Evolutionary conservation across 495 filamentous ascomycete species (phyloP).

Genomic region (Trichocladium antarcticum): DNA sequence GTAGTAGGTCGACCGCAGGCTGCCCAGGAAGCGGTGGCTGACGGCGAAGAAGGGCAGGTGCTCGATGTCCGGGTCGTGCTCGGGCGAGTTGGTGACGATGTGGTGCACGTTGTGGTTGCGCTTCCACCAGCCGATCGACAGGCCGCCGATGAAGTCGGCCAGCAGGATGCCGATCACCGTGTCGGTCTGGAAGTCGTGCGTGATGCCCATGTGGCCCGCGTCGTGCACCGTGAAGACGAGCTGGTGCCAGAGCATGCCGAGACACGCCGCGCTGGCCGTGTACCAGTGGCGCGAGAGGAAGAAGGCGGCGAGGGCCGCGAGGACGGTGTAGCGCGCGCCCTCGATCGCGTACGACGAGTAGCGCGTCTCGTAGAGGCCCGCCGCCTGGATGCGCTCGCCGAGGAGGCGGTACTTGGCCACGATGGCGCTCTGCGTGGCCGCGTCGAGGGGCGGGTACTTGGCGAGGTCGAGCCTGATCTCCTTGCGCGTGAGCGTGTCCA

Average conservation of each 20-base stretch:
- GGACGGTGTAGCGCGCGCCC: conserved; percentile 56
- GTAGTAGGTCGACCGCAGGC: conserved; percentile 78
- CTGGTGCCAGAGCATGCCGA: conserved; percentile 91
- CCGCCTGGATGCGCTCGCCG: conserved; percentile 55
- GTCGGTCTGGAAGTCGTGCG: conserved; percentile 74
- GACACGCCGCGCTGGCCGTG: conserved; percentile 55
- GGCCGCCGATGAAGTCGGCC: conserved; percentile 78
- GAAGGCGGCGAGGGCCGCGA: conserved; percentile 59
- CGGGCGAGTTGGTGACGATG: conserved; percentile 90
- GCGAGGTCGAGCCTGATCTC: conserved; percentile 65
- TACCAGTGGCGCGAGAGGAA: conserved; percentile 70
- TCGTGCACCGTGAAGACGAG: conserved; percentile 93
- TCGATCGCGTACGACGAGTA: conserved; percentile 77
- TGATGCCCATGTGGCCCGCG: conserved; percentile 96
- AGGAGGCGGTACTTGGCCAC: conserved; percentile 69
- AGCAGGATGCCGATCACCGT: conserved; percentile 80
- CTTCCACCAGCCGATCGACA: conserved; percentile 98
- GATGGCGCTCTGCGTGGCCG: conserved; percentile 63
- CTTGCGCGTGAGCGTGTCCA: conserved; percentile 63
- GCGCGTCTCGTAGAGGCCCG: conserved; percentile 75
- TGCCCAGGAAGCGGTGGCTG: conserved; percentile 71
- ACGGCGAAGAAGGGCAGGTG: conserved; percentile 94
- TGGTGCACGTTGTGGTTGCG: conserved; percentile 96
- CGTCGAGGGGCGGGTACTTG: conserved; percentile 74
- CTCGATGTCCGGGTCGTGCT: conserved; percentile 96